Evolutionary conservation across 352 stramenopile species (phyloP), one percentile per base, ranked within the genome.

Genomic region (Phytophthora pistaciae): DNA sequence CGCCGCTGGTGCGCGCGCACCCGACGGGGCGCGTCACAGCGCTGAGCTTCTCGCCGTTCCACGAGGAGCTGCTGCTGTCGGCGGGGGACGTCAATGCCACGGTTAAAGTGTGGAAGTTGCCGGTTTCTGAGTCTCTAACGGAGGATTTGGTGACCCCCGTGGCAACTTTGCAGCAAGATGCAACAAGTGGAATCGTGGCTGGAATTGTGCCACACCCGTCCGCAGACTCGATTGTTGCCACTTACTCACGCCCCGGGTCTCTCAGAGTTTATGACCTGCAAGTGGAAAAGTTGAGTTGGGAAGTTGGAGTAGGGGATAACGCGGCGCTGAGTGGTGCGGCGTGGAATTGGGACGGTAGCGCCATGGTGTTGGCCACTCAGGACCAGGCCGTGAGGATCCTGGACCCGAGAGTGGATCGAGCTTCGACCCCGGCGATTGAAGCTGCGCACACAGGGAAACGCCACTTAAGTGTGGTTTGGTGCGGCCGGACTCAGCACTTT

Each of bases 321-420:
- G 64, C 36, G 49, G 29, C 23, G 50, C 40, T 90, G 14, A 83
- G 66, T 23, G 72, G 77, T 3, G 56, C 87, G 21, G 61, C 72
- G 20, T 96, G 89, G 89, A 94, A 85, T 73, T 92, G 85, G 73
- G 84, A 94, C 55, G 87, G 89, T 2, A 89, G 84, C 50, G 23
- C 71, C 5, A 74, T 91, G 38, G 59, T 87, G 18, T 64, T 82
- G 7, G 74, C 77, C 10, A 80, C 84, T 0, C 68, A 83, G 10
- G 75, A 85, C 57, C 83, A 91, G 56, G 62, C 76, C 1, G 66
- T 94, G 38, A 78, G 80, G 10, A 20, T 92, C 2, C 36, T 88
- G 20, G 89, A 96, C 59, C 89, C 89, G 5, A 83, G 89, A 33
- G 56, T 68, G 10, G 46, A 57, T 18, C 55, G 71, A n/a, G 25